These are phyloP conservation scores for Lepiota venenata DNA, from an alignment of 768 basidiomycete species.

Conservation along the genomic window DNA sequence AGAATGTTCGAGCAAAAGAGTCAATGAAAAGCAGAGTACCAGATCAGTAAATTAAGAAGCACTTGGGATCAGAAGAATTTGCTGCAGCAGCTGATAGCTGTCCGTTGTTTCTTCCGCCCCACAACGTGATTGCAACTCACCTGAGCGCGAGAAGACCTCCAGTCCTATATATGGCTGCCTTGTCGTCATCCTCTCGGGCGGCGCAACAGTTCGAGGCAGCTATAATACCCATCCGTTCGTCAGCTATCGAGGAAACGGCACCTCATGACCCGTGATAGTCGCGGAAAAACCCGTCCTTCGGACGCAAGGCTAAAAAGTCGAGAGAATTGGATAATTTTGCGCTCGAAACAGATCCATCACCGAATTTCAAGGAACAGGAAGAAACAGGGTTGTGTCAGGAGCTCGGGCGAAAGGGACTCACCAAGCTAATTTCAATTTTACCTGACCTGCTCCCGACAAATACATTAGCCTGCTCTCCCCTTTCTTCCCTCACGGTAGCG, in stretches of 20 bases:
- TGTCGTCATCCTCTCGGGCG: conserved; percentile 15
- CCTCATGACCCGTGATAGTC: conserved; percentile 2
- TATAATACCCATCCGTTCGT: conserved; percentile 14
- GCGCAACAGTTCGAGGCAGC: conserved; percentile 21
- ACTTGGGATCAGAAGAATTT: background rate
- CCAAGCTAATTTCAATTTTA: conserved; percentile 37
- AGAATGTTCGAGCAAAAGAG: conserved; percentile 1
- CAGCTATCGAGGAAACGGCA: background rate
- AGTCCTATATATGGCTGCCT: conserved; percentile 35
- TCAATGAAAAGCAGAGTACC: background rate
- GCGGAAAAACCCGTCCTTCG: background rate
- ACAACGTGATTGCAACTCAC: conserved; percentile 17
- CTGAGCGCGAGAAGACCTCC: conserved; percentile 30
- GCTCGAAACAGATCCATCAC: background rate
- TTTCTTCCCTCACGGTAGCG: conserved; percentile 25
- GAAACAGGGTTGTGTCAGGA: background rate
- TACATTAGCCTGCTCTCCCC: conserved; percentile 29
- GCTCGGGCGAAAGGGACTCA: conserved; percentile 16
- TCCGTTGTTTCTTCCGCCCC: background rate
- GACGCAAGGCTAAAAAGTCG: conserved; percentile 3
- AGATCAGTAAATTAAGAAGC: background rate
- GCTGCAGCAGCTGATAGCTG: background rate
- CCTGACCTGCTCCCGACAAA: conserved; percentile 33
- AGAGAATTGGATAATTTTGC: background rate
- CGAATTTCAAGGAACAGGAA: background rate